Base-by-base conservation (phyloP, 2,329 filamentous ascomycete genomes). In the Atkinsonella hypoxylon region DNA sequence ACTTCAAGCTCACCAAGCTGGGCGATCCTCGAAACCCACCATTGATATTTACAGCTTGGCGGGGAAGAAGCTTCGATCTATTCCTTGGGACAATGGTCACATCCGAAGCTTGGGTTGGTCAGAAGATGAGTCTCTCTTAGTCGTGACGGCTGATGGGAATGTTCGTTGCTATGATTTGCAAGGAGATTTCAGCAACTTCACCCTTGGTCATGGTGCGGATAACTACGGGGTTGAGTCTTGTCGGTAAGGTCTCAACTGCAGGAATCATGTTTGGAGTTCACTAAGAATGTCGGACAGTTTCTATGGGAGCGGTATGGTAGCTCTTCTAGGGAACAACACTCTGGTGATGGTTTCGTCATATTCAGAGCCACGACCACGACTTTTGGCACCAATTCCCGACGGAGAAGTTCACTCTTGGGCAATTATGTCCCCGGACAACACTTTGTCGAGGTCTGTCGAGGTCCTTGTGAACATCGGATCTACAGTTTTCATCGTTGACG, bases 21-120 rank as follows among this genome's bases (percentile, higher is more conserved):
- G 82, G 2, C 81, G 83, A 60, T 74, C 82, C 15, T 73, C 81
- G 15, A 95, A 90, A 68, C 83, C 89, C 18, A 86, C 82, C 59
- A 95, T 98, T 69, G 89, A 96, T 64, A 82, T 98, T 50, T 96
- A 96, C 73, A 95, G 87, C 63, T 91, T 85, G 66, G 85, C 93
- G 11, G 93, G 93, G 49, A 93, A 89, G 72, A 80, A 89, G 52
- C 84, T 98, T 55, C 83, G 85, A 60, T 82, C 81, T 63, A 89
- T 96, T 57, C 80, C 85, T 64, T 97, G 91, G 90, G 91, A 97
- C 60, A 88, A 90, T 69, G 88, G 88, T 44, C 74, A 82, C 3
- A 87, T 98, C 62, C 86, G 84, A 65, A 89, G 88, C 2, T 76
- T 98, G 18, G 93, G 93, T 34, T 98, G 93, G 93, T 95, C 90